Percentiles rank a stretch among this genome's conserved stretches.
These are phyloP conservation scores for Russula emetica DNA, from an alignment of 768 basidiomycete species.

Conservation along the genomic window DNA sequence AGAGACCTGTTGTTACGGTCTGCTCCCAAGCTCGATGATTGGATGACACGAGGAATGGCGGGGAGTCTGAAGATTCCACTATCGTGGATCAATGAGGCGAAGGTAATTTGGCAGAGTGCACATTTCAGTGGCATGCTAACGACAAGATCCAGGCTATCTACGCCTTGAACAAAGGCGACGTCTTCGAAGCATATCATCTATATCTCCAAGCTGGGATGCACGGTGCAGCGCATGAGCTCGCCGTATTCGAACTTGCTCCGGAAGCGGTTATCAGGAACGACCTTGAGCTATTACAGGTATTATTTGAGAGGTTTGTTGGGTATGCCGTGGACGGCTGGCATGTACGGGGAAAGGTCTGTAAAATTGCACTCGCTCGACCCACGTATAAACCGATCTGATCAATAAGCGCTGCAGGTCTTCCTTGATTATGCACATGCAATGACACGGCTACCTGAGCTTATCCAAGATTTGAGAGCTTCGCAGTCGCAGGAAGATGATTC, in stretches of 20 bases:
- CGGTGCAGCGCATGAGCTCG: constrained; percentile 75
- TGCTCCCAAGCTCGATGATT: constrained; percentile 62
- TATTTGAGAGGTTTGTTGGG: constrained; percentile 64
- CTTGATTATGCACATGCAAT: constrained; percentile 68
- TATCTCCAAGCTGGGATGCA: constrained; percentile 68
- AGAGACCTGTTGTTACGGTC: constrained; percentile 74
- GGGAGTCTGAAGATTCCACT: constrained; percentile 78
- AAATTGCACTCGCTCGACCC: constrained; percentile 5
- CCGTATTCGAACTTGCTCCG: constrained; percentile 81
- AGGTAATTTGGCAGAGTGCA: constrained; percentile 44
- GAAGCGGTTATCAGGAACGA: constrained; percentile 70
- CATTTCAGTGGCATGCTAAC: constrained; percentile 7
- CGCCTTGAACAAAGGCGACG: constrained; percentile 54
- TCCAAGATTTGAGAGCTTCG: constrained; percentile 30
- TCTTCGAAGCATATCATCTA: constrained; percentile 72
- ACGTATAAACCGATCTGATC: neutral
- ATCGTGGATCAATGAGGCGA: constrained; percentile 87
- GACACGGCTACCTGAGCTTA: constrained; percentile 54
- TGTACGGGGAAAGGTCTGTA: constrained; percentile 65
- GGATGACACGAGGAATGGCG: constrained; percentile 65
- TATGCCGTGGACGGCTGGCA: constrained; percentile 71
- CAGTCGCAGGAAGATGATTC: constrained; percentile 34
- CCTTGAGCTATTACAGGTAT: constrained; percentile 53
- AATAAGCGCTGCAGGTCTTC: constrained; percentile 45
- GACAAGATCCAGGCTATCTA: constrained; percentile 54